Evolutionary conservation across 768 basidiomycete species (phyloP), one percentile per base, ranked within the genome.

Genomic region (Guyanaporus albipodus): DNA sequence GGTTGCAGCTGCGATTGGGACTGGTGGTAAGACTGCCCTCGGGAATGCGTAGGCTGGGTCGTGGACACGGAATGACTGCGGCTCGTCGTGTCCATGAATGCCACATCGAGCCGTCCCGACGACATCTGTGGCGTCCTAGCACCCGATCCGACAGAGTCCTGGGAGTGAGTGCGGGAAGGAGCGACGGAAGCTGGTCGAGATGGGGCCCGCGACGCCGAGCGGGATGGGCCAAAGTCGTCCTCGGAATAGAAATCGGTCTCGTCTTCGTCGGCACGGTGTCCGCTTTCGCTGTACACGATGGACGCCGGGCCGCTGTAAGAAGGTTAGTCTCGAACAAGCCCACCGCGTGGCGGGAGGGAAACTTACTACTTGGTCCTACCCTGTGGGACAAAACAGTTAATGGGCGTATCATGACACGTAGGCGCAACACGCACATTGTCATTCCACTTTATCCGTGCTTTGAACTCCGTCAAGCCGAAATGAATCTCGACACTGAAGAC

Each of bases 401-500:
- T 33, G 6, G 17, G 10, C 37, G 39, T 23, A 5, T 38, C 19
- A 38, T 45, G 43, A 33, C n/a, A 38, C 26, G 29, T 4, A 23
- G 27, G 36, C 34, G 33, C 29, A 18, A 27, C 11, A 43, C 85
- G 47, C 59, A 87, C 86, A 58, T 85, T 81, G 57, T 89, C 85
- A 40, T 80, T 74, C 87, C 86, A 89, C 63, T 87, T 89, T 42
- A 89, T 88, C 46, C 85, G 75, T 7, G 87, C 86, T 61, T 72
- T 84, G 70, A 90, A 90, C 63, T 90, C 87, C 0, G 87, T 90
- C 50, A 89, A 59, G 26, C 87, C 86, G 48, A 90, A 89, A 58
- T 87, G 86, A 44, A 90, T 87, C 61, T 88, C 87, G 24, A 90
- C 82, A 24, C 83, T 85, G 64, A 90, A 90, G 15, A 90, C 82